A percentile compares a stretch with the other conserved stretches of the same genome.
Evolutionary conservation across 208 protist genomes (phyloP).

Genomic region (Lotmaria passim): DNA sequence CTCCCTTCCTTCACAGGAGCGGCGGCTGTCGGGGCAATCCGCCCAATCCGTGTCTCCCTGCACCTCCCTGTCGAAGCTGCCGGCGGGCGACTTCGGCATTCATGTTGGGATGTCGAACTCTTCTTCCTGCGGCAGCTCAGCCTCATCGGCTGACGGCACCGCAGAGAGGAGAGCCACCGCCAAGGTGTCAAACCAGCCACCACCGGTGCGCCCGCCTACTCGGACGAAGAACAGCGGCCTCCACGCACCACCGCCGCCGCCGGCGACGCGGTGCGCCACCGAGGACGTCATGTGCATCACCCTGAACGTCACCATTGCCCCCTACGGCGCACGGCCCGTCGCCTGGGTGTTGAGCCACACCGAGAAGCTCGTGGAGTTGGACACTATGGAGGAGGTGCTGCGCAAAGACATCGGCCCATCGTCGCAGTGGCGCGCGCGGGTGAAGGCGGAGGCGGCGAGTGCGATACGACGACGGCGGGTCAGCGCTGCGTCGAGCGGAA

Average conservation of each 20-base stretch:
- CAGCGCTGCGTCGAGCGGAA: not conserved
- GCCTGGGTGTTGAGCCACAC: slow-evolving; percentile 46
- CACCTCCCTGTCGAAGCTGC: not conserved
- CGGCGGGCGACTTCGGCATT: not conserved
- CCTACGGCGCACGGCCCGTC: slow-evolving; percentile 57
- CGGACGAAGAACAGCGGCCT: slow-evolving; percentile 4
- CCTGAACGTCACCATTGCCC: slow-evolving; percentile 36
- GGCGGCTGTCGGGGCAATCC: slow-evolving; percentile 9
- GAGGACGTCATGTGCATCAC: not conserved
- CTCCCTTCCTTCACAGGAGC: not conserved
- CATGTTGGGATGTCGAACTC: slow-evolving; percentile 3
- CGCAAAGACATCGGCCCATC: not conserved
- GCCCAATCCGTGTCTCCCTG: not conserved
- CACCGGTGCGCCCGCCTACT: slow-evolving; percentile 22
- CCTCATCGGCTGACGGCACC: slow-evolving; percentile 2
- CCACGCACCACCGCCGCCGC: slow-evolving; percentile 6
- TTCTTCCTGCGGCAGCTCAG: slow-evolving; percentile 11
- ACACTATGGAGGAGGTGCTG: slow-evolving; percentile 23
- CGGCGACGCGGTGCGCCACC: slow-evolving; percentile 22
- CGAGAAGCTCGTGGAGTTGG: slow-evolving; percentile 12
- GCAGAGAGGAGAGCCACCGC: not conserved
- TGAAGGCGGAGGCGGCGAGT: not conserved
- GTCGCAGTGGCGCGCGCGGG: slow-evolving; percentile 31
- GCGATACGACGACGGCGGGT: not conserved
- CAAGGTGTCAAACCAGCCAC: slow-evolving; percentile 6